Base-by-base conservation (phyloP, 495 filamentous ascomycete species). In the Neurospora cerealis region DNA sequence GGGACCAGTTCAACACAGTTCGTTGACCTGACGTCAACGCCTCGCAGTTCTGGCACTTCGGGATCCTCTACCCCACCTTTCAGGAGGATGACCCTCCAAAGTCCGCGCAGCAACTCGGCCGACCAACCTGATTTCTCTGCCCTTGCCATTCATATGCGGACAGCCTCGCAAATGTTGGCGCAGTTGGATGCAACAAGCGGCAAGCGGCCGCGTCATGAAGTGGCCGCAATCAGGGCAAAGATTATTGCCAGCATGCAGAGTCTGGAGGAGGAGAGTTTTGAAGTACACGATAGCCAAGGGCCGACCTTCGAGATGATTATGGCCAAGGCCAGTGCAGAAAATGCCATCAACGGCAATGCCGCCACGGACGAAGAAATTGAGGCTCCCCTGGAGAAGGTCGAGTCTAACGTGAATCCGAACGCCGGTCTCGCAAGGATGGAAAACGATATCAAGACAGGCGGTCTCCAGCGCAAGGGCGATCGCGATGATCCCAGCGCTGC, bases 231-330 rank as follows among this genome's bases (percentile, higher is more conserved):
- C 79, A 84, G 91, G 74, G 88, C 90, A 15, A 90, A 90, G 81
- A 93, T 93, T 75, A 93, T 93, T 75, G 92, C 92, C 3, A 93
- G 91, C 80, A 93, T 93, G 91, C 91, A 93, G 76, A 91, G 83
- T 77, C 85, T 93, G n/a, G 91, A 93, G 77, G 91, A 93, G 79
- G 90, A 93, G 78, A 92, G 87, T 78, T 93, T 93, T 75, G 86
- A 91, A 54, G 78, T 86, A 10, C 87, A 91, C 71, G 89, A 90
- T 74, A 81, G 82, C 11, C 83, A 86, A 39, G 85, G 87, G 10
- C 90, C 91, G 38, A 92, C 89, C 3, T 93, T 93, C 72, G 92
- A 93, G 77, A 85, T 85, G 38, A 93, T 93, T 73, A 91, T 93
- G 78, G 89, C 89, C 24, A 88, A 85, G 72, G 84, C 86, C 1